Percentiles rank a stretch among this genome's conserved stretches.
phyloP scores from a whole-genome alignment of 352 stramenopile species.

The Phytophthora macrochlamydospora region DNA sequence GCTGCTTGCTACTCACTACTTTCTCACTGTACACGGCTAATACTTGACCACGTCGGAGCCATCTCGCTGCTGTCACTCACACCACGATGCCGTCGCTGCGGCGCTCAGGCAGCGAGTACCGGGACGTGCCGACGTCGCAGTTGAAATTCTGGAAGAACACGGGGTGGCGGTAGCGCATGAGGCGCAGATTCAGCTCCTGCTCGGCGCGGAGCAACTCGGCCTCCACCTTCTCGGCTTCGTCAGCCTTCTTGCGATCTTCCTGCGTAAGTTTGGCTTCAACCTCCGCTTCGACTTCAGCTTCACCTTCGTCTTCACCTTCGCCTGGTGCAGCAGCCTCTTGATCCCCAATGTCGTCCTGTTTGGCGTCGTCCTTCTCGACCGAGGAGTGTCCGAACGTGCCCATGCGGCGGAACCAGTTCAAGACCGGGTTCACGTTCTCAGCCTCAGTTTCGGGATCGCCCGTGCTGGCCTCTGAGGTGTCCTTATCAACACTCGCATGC shows the following conservation, averaged over 20 bases:
- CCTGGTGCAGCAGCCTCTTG: slow-evolving; percentile 8
- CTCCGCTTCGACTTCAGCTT: slow-evolving; percentile 8
- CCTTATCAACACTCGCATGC: slow-evolving; percentile 8
- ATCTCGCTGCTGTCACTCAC: slow-evolving; percentile 1
- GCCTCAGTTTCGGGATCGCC: slow-evolving; percentile 21
- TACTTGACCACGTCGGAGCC: slow-evolving; percentile 14
- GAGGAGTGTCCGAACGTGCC: slow-evolving; percentile 26
- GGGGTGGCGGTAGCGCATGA: slow-evolving; percentile 34
- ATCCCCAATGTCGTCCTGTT: slow-evolving; percentile 20
- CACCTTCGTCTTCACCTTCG: background rate
- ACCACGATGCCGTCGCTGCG: slow-evolving; percentile 22
- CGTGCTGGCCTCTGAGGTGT: slow-evolving; percentile 3
- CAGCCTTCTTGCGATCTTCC: background rate
- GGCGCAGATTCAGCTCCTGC: slow-evolving; percentile 32
- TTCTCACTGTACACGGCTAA: slow-evolving; percentile 3
- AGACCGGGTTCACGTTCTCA: slow-evolving; percentile 21
- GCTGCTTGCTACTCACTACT: background rate
- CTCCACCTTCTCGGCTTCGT: slow-evolving; percentile 21
- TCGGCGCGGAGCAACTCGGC: slow-evolving; percentile 25
- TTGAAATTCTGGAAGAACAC: slow-evolving; percentile 44
- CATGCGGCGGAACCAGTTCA: slow-evolving; percentile 41
- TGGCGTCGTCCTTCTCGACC: slow-evolving; percentile 16
- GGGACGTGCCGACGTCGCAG: slow-evolving; percentile 30
- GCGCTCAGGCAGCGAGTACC: slow-evolving; percentile 22
- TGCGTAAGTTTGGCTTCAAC: slow-evolving; percentile 2